These are phyloP conservation scores for Mycena chlorophos DNA, from an alignment of 768 basidiomycete genomes.

Conservation along the genomic window DNA sequence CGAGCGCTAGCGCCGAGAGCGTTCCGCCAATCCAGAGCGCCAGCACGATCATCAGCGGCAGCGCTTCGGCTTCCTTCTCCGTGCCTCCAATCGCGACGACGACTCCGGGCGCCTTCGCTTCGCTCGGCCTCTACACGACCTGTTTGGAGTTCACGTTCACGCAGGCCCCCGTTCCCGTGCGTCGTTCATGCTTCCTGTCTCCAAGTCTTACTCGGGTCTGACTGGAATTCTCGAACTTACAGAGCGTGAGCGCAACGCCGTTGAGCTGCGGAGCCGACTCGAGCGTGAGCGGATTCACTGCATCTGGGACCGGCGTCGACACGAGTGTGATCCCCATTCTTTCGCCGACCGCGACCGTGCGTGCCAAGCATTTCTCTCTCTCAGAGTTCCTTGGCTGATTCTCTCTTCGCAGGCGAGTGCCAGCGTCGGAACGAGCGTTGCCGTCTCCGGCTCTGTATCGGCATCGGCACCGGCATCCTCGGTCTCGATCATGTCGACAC, in stretches of 20 bases:
- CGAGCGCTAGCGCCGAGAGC: background rate
- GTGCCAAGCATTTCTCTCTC: too few relatives aligned
- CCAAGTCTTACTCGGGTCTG: background rate
- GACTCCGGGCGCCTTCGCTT: background rate
- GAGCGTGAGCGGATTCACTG: too few relatives aligned
- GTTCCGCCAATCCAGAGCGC: background rate
- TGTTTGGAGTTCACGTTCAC: conserved; percentile 2
- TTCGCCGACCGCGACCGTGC: background rate
- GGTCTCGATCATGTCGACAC: background rate
- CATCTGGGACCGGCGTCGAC: background rate
- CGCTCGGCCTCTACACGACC: background rate
- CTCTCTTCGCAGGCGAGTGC: background rate
- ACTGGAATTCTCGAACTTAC: background rate
- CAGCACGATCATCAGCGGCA: background rate
- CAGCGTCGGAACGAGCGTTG: too few relatives aligned
- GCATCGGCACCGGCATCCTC: background rate
- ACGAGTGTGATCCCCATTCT: background rate
- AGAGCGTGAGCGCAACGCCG: background rate
- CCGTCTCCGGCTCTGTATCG: background rate
- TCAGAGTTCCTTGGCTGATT: background rate
- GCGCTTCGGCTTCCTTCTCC: background rate
- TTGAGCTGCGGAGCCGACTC: background rate
- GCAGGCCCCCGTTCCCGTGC: background rate
- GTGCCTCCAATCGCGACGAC: background rate
- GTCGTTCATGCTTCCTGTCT: background rate